Percentiles rank a stretch among this genome's conserved stretches.
Conservation (phyloP, 345 rosid genomes). For the Rhizophora mangle region DNA sequence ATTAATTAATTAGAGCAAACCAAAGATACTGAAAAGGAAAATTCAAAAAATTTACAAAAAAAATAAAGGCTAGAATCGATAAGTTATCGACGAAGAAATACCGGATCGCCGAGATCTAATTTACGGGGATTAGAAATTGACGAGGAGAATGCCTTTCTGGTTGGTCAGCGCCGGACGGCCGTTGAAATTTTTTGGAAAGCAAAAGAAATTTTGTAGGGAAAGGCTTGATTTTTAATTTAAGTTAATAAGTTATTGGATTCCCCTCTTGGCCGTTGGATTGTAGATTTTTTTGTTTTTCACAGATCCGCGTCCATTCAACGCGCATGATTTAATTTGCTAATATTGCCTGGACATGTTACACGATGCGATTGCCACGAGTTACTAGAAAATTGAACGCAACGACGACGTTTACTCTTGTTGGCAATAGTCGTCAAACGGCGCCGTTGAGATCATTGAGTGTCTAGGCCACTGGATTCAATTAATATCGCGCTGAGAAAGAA, state of each 20-base stretch:
- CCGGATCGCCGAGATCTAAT: conserved; percentile 27
- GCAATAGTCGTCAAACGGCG: too few relatives aligned
- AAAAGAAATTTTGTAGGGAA: background rate
- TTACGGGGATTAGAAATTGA: background rate
- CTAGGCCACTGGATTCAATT: too few relatives aligned
- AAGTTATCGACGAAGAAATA: background rate
- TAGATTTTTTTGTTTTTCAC: background rate
- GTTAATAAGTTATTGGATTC: background rate
- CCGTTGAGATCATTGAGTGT: too few relatives aligned
- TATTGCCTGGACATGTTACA: too few relatives aligned
- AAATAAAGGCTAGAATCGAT: background rate
- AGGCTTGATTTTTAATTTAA: background rate
- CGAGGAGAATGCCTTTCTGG: background rate
- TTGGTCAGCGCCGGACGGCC: conserved; percentile 23
- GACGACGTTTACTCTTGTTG: too few relatives aligned
- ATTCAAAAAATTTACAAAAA: background rate
- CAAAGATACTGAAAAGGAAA: background rate
- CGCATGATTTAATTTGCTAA: background rate
- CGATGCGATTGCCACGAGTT: too few relatives aligned
- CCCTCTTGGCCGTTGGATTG: conserved; percentile 13
- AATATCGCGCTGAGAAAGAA: too few relatives aligned
- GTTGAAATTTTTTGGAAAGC: conserved; percentile 9
- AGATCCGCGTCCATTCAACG: conserved; percentile 7
- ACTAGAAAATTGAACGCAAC: too few relatives aligned
- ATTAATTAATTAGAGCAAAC: background rate